phyloP scores from a whole-genome alignment of 345 rosid genomes.

The Bruguiera gymnorhiza region DNA sequence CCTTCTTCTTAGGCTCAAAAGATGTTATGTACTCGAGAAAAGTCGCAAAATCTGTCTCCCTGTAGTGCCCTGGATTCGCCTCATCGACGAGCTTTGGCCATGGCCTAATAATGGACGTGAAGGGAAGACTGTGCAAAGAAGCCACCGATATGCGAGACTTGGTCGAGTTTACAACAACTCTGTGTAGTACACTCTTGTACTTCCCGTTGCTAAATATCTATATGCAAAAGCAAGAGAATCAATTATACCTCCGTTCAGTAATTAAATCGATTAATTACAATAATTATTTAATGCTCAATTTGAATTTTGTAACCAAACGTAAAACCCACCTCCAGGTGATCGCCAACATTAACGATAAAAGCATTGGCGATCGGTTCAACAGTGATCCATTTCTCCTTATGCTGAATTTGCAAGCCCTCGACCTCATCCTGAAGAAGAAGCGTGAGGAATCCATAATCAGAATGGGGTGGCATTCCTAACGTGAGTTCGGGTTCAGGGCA shows the following conservation, averaged over 20 bases:
- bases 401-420: slow-evolving; percentile 63
- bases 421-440: slow-evolving; percentile 85
- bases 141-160: slow-evolving; percentile 74
- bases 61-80: slow-evolving; percentile 49
- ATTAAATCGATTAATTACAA: no score
- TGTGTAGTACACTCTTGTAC: slow-evolving; percentile 79
- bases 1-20: slow-evolving; percentile 68
- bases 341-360: slow-evolving; percentile 80
- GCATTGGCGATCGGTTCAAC: slow-evolving; percentile 69
- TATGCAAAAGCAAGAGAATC: slow-evolving; percentile 6
- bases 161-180: slow-evolving; percentile 60
- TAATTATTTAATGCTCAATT: no score
- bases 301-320: neutral
- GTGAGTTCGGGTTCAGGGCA: slow-evolving; percentile 90
- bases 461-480: slow-evolving; percentile 91
- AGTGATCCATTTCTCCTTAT: slow-evolving; percentile 59
- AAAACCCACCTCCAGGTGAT: slow-evolving; percentile 77
- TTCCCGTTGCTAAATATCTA: slow-evolving; percentile 88
- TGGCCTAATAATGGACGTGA: slow-evolving; percentile 40
- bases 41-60: slow-evolving; percentile 59
- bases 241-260: neutral
- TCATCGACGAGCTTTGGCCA: slow-evolving; percentile 45
- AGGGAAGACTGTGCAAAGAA: slow-evolving; percentile 62
- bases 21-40: slow-evolving; percentile 66
- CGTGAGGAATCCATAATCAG: slow-evolving; percentile 85